Evolutionary conservation across 345 rosid species (phyloP).

Genomic region (Eucalyptus polybractea): DNA sequence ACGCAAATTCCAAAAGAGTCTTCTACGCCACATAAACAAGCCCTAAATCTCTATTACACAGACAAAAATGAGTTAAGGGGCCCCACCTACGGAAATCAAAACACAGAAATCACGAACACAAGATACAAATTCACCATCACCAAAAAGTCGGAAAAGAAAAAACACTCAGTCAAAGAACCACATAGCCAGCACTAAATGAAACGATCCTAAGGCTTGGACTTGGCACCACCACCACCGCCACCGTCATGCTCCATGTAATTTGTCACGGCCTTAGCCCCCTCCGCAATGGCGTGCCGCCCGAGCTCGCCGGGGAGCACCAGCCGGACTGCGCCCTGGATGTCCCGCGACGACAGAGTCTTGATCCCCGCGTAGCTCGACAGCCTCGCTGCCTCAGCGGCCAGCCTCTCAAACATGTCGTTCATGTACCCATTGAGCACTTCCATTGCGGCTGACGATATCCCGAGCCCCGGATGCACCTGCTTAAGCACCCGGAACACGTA

Average conservation of each 20-base stretch:
- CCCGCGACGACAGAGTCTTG: slow-evolving; percentile 51
- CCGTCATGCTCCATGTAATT: slow-evolving; percentile 16
- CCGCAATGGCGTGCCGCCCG: slow-evolving; percentile 61
- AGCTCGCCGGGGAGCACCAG: slow-evolving; percentile 73
- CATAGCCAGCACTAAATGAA: not conserved
- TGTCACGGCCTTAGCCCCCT: slow-evolving; percentile 56
- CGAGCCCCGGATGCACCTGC: slow-evolving; percentile 63
- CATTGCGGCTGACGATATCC: slow-evolving; percentile 63
- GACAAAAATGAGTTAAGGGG: not conserved
- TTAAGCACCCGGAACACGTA: slow-evolving; percentile 55
- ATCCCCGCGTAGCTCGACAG: slow-evolving; percentile 14
- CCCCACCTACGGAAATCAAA: not conserved
- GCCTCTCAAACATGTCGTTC: slow-evolving; percentile 68
- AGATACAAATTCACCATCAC: not conserved
- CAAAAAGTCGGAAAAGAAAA: not conserved
- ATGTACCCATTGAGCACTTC: slow-evolving; percentile 46
- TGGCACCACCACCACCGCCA: not conserved
- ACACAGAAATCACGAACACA: not conserved
- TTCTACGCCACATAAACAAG: not conserved
- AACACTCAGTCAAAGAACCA: not conserved
- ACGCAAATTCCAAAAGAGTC: not conserved
- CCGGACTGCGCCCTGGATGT: slow-evolving; percentile 57
- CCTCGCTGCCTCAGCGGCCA: slow-evolving; percentile 49
- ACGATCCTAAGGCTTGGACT: not conserved
- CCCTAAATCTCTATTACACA: not conserved